phyloP scores from a whole-genome alignment of 768 basidiomycete genomes.

The Leccinum uliginosum region DNA sequence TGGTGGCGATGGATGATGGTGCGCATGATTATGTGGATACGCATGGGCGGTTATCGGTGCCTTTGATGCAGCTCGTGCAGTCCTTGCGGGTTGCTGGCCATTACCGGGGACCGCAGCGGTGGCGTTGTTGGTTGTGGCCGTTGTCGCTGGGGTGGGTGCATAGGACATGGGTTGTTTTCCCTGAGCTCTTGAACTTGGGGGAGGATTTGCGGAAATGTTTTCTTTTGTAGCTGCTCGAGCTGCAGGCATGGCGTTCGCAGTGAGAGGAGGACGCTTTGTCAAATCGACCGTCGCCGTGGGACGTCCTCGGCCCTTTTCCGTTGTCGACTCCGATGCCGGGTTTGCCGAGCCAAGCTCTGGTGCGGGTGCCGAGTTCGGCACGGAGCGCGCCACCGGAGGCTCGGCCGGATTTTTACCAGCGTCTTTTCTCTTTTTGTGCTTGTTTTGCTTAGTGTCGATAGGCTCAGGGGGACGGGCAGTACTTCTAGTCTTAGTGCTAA shows the following conservation, averaged over 20 bases:
- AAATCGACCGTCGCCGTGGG: constrained; percentile 32
- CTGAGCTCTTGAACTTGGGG: constrained; percentile 77
- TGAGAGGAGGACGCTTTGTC: constrained; percentile 38
- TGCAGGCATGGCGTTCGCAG: constrained; percentile 41
- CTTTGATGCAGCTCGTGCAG: constrained; percentile 52
- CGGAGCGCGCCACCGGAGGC: constrained; percentile 22
- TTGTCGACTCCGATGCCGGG: constrained; percentile 30
- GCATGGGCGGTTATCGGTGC: constrained; percentile 51
- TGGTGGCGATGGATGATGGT: constrained; percentile 50
- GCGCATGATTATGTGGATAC: constrained; percentile 45
- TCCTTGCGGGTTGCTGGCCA: constrained; percentile 32
- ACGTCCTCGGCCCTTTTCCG: constrained; percentile 31
- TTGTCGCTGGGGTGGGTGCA: constrained; percentile 18
- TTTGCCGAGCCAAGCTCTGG: constrained; percentile 22
- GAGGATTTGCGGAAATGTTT: constrained; percentile 35
- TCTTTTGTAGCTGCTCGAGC: constrained; percentile 37
- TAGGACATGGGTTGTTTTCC: constrained; percentile 94
- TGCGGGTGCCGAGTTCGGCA: constrained; percentile 26
- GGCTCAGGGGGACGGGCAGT: constrained; percentile 22
- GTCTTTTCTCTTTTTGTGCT: constrained; percentile 46
- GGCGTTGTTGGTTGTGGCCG: constrained; percentile 35
- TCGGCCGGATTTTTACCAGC: constrained; percentile 19
- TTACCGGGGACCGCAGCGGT: constrained; percentile 23
- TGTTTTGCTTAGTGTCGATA: constrained; percentile 24
- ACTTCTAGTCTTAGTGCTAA: constrained; percentile 29